Percentiles rank a stretch among this genome's conserved stretches.
These are phyloP conservation scores for Paraphoma sp. DNA, from an alignment of 2,329 filamentous ascomycete species.

Conservation along the genomic window DNA sequence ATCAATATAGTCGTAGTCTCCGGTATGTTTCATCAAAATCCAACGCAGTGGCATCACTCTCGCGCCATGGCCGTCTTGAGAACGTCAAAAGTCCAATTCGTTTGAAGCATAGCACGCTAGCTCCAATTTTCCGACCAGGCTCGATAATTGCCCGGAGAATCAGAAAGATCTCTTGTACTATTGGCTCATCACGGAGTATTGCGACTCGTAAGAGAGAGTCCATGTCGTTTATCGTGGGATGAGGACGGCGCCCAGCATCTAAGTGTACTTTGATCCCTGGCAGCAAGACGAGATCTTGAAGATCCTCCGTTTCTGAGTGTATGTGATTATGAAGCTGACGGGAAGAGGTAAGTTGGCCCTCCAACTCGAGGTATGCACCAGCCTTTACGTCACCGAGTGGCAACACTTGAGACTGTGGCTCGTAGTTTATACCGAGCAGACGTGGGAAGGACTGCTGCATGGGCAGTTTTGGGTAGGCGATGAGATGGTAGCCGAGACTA, in stretches of 20 bases:
- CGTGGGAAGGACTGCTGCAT: conserved; percentile 1
- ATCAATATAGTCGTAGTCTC: no score
- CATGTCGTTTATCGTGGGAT: not conserved
- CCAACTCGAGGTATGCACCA: no score
- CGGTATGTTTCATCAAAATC: no score
- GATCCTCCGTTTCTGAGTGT: no score
- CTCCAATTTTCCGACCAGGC: not conserved
- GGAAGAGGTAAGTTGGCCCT: no score
- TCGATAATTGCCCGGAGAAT: not conserved
- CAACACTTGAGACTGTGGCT: not conserved
- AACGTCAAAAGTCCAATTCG: not conserved
- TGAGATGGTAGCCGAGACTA: not conserved
- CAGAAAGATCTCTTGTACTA: not conserved
- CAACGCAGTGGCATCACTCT: no score
- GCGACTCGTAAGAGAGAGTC: not conserved
- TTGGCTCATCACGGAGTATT: not conserved
- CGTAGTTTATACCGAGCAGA: not conserved
- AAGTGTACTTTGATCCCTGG: not conserved
- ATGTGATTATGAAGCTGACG: no score
- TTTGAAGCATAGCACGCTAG: not conserved
- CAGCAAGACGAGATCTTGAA: no score
- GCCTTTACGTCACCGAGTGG: no score
- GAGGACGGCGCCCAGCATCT: not conserved
- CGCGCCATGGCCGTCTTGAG: not conserved
- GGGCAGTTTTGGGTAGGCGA: not conserved